Base-by-base conservation (phyloP, 2,329 filamentous ascomycete genomes). In the Exophiala calicioides region DNA sequence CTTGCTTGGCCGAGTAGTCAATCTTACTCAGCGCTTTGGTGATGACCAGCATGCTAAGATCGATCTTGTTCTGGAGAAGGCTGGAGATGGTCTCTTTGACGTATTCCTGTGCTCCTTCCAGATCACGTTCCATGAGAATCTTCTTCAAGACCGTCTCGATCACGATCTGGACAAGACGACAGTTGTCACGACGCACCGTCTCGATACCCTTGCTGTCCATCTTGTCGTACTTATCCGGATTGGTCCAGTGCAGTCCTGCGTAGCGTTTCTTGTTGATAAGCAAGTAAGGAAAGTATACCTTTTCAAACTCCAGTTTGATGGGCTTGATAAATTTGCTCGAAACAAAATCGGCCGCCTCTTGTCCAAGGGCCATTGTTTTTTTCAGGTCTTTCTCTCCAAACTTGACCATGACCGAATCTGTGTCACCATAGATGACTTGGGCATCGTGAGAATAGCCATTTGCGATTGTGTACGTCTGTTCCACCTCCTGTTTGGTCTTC, bases 141-240 rank as follows among this genome's bases (percentile, higher is more conserved):
- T 96, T 97, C 58, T 89, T 81, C 56, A 98, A 72, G 16, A 95
- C 91, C 45, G 93, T 97, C 69, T 98, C 93, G 61, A 98, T 97
- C 49, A 97, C 93, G 3, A 87, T 96, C 68, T 97, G 91, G 12
- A 97, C 93, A 50, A 98, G 74, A 41, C 93, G 77, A 65, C 93
- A 98, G 65, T 98, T 98, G 68, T 98, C 93, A 77, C 93, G 80
- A 58, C 93, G 85, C 35, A 98, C 94, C 3, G 93, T 98, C 70
- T 98, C 93, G 58, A 98, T 97, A 77, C 93, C 93, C 68, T 98
- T 98, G 50, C 89, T 97, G 69, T 98, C 93, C 94, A 98, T 98
- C 76, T 97, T 98, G 78, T 98, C 94, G 67, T 86, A 93, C 69
- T 95, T 96, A 31, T 91, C 81, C 0, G 91, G 82, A 57, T 86